Percentiles rank a stretch among this genome's conserved stretches.
phyloP scores from a whole-genome alignment of 495 filamentous ascomycete genomes.

The Podospora sp. region DNA sequence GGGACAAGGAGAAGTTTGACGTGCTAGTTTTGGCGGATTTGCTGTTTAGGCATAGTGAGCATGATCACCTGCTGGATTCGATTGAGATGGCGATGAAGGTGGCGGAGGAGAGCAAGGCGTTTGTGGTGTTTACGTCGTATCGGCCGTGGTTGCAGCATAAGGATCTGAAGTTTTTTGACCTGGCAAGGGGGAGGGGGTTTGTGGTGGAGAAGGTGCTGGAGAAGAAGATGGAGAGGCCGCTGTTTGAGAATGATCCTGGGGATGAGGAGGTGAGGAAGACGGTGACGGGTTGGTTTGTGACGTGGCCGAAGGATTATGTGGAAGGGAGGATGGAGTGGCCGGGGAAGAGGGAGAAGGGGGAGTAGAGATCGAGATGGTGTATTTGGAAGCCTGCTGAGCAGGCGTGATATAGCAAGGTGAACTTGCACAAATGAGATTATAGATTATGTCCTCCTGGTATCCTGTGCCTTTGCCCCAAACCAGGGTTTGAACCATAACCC shows the following conservation, averaged over 20 bases:
- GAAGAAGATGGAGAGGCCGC: constrained; percentile 74
- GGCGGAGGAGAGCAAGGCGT: constrained; percentile 58
- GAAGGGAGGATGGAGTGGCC: constrained; percentile 2
- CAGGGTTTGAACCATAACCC: not conserved
- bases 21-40: constrained; percentile 83
- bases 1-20: constrained; percentile 58
- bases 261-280: constrained; percentile 75
- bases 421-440: not conserved
- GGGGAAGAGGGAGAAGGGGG: not conserved
- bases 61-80: constrained; percentile 70
- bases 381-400: too few species aligned
- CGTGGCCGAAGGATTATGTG: constrained; percentile 42
- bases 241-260: constrained; percentile 87
- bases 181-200: constrained; percentile 68
- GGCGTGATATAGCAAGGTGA: not conserved
- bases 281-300: constrained; percentile 77
- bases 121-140: constrained; percentile 94
- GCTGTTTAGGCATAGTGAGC: constrained; percentile 86
- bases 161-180: constrained; percentile 83
- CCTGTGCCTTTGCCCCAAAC: not conserved
- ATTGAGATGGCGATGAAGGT: constrained; percentile 64
- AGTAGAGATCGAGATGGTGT: not conserved
- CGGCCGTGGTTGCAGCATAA: constrained; percentile 83
- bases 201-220: constrained; percentile 76
- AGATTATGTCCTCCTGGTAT: not conserved